Percentiles rank a stretch among this genome's conserved stretches.
Evolutionary conservation across 345 rosid genomes (phyloP).

Genomic region (Lepidium sativum): DNA sequence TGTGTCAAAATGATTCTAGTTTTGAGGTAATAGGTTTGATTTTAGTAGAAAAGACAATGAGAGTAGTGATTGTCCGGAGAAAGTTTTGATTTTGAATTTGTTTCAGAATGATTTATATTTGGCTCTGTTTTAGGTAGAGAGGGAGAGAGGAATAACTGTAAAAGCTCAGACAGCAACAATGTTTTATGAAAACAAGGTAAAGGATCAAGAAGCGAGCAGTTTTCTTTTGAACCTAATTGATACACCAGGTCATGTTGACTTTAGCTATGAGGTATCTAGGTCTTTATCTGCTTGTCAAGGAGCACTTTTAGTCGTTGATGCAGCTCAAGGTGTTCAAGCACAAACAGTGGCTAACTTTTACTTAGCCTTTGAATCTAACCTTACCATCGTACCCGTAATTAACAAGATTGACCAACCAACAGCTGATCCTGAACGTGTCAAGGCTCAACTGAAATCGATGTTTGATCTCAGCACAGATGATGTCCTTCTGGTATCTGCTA

Average conservation of each 20-base stretch:
- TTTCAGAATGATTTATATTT: background rate
- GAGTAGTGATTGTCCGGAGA: background rate
- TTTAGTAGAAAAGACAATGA: background rate
- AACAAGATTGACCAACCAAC: constrained; percentile 98
- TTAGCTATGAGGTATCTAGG: constrained; percentile 96
- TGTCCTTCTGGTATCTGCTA: constrained; percentile 88
- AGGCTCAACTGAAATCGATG: constrained; percentile 93
- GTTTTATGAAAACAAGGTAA: constrained; percentile 46
- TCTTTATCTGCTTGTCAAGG: constrained; percentile 99
- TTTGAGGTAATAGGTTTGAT: background rate
- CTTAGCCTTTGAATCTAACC: constrained; percentile 85
- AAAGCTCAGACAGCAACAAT: constrained; percentile 98
- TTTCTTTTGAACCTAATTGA: constrained; percentile 76
- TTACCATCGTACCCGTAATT: constrained; percentile 72
- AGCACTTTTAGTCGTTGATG: constrained; percentile 92
- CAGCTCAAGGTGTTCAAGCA: constrained; percentile 98
- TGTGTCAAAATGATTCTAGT: background rate
- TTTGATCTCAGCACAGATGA: constrained; percentile 83
- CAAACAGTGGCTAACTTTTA: constrained; percentile 97
- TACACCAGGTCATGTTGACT: constrained; percentile 98
- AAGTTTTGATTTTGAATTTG: background rate
- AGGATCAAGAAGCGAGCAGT: constrained; percentile 29
- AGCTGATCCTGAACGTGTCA: constrained; percentile 96
- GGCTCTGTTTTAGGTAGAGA: constrained; percentile 61
- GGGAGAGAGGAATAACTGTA: constrained; percentile 96